A percentile compares a stretch with the other conserved stretches of the same genome.
Evolutionary conservation across 2,329 filamentous ascomycete genomes (phyloP).

Genomic region (Colletotrichum noveboracense): DNA sequence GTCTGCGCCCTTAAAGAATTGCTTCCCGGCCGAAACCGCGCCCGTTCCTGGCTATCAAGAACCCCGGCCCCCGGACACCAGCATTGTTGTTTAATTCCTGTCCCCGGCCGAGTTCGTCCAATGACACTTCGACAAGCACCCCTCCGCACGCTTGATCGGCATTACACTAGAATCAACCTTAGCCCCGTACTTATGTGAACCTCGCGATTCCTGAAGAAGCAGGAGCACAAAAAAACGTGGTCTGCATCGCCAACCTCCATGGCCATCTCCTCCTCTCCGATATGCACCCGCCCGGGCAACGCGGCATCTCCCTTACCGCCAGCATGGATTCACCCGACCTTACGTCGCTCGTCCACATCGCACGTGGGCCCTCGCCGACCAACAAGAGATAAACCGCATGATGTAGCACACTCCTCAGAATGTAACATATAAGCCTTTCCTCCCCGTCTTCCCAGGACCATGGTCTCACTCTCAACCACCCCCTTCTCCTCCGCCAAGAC

Average conservation of each 20-base stretch:
- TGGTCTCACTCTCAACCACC: not conserved
- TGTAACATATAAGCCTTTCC: not conserved
- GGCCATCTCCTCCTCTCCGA: not conserved
- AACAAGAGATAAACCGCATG: not conserved
- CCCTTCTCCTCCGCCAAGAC: not conserved
- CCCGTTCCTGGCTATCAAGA: not conserved
- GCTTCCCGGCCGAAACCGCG: not conserved
- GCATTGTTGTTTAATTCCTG: not conserved
- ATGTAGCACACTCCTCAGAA: not conserved
- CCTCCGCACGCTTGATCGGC: not conserved
- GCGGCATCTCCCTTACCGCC: not conserved
- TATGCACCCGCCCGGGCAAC: not conserved
- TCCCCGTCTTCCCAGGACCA: not conserved
- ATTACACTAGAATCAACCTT: not conserved
- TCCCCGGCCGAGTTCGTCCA: not conserved
- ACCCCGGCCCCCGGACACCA: not conserved
- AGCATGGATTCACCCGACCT: not conserved
- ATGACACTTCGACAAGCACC: not conserved
- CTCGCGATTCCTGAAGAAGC: conserved; percentile 17
- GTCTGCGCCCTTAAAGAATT: not conserved
- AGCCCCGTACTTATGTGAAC: not conserved
- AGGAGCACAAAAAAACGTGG: conserved; percentile 1
- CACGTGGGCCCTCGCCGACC: not conserved
- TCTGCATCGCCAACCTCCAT: not conserved
- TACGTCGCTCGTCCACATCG: not conserved